These are phyloP conservation scores for Aspergillus fumigatiaffinis DNA, from an alignment of 2,329 filamentous ascomycete species.

Conservation along the genomic window DNA sequence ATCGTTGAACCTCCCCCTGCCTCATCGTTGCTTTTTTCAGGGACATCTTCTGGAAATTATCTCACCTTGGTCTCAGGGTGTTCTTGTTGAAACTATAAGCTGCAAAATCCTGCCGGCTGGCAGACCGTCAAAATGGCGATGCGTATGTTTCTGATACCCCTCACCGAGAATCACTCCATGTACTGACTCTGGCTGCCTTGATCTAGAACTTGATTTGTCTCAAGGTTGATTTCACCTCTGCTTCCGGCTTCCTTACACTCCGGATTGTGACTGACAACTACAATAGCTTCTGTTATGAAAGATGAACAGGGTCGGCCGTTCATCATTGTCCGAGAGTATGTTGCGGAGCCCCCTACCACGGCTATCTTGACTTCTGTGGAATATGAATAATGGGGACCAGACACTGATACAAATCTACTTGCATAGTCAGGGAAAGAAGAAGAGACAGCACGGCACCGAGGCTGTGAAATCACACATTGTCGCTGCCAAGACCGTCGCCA, in stretches of 20 bases:
- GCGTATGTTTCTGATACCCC: slow-evolving; percentile 42
- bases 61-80: background rate
- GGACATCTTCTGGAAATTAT: background rate
- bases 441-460: slow-evolving; percentile 92
- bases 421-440: slow-evolving; percentile 89
- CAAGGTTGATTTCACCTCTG: slow-evolving; percentile 33
- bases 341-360: slow-evolving; percentile 24
- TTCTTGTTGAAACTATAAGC: background rate
- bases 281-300: slow-evolving; percentile 72
- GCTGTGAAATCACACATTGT: slow-evolving; percentile 98
- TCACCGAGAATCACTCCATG: slow-evolving; percentile 26
- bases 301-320: slow-evolving; percentile 97
- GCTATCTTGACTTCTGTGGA: background rate
- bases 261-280: slow-evolving; percentile 21
- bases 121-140: slow-evolving; percentile 45
- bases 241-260: slow-evolving; percentile 10
- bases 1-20: slow-evolving; percentile 2
- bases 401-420: slow-evolving; percentile 1
- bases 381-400: background rate
- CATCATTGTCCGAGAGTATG: slow-evolving; percentile 96
- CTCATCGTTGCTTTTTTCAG: background rate
- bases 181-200: slow-evolving; percentile 17
- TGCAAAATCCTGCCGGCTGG: slow-evolving; percentile 25
- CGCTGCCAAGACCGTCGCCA: slow-evolving; percentile 90
- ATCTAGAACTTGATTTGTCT: slow-evolving; percentile 46